Conservation (phyloP, 2,329 filamentous ascomycete genomes). For the Exophiala spinifera region DNA sequence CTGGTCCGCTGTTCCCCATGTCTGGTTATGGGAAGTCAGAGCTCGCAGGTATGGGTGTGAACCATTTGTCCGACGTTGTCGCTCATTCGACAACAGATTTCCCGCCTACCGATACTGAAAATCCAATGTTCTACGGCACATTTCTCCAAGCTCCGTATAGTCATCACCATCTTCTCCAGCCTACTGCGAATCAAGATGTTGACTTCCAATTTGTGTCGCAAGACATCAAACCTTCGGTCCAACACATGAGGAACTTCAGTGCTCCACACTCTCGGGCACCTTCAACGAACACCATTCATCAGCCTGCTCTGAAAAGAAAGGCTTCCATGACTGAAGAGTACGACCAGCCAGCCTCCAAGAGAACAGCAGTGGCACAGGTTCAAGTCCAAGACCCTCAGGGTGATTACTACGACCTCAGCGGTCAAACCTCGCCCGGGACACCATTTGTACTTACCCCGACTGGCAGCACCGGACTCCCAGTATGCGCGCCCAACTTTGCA, state of each 20-base stretch:
- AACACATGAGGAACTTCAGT: conserved; percentile 6
- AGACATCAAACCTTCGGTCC: not conserved
- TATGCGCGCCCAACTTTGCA: conserved; percentile 36
- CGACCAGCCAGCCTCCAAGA: conserved; percentile 48
- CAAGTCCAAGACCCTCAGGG: conserved; percentile 50
- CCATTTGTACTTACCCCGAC: conserved; percentile 51
- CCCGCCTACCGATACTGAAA: conserved; percentile 12
- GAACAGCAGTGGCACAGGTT: conserved; percentile 45
- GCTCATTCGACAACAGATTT: conserved; percentile 10
- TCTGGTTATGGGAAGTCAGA: conserved; percentile 73
- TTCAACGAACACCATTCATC: conserved; percentile 10
- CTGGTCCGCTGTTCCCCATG: conserved; percentile 69
- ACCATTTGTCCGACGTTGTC: not conserved
- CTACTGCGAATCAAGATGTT: conserved; percentile 11
- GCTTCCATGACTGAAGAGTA: conserved; percentile 45
- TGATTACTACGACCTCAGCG: conserved; percentile 51
- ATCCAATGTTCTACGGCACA: conserved; percentile 37
- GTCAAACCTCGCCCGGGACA: conserved; percentile 45
- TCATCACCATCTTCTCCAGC: conserved; percentile 25
- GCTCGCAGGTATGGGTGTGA: conserved; percentile 15
- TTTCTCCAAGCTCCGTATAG: conserved; percentile 19
- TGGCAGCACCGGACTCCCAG: conserved; percentile 39
- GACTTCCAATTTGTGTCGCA: conserved; percentile 16
- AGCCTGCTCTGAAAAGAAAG: conserved; percentile 20
- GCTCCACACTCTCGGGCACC: conserved; percentile 11